Evolutionary conservation across 1,284 basidiomycete genomes (phyloP).

Genomic region (Ustilago bromivora): DNA sequence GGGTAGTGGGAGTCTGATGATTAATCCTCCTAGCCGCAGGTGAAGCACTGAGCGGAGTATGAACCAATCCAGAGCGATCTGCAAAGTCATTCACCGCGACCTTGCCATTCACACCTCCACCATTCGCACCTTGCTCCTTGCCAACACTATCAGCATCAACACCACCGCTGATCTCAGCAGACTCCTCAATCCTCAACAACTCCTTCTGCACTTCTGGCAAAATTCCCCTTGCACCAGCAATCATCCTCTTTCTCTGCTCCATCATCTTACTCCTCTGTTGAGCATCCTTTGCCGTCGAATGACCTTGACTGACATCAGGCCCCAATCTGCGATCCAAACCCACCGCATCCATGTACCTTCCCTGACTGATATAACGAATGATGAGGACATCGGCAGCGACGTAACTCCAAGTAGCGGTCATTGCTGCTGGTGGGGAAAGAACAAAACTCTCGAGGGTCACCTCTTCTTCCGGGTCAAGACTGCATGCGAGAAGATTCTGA

Average conservation of each 20-base stretch:
- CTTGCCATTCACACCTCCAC: slow-evolving; percentile 7
- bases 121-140: slow-evolving; percentile 1
- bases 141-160: background rate
- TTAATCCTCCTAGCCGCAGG: slow-evolving; percentile 31
- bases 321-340: slow-evolving; percentile 56
- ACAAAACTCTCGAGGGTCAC: slow-evolving; percentile 48
- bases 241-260: slow-evolving; percentile 52
- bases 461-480: slow-evolving; percentile 48
- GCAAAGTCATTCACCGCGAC: slow-evolving; percentile 11
- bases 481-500: slow-evolving; percentile 47
- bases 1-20: slow-evolving; percentile 34
- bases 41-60: slow-evolving; percentile 45
- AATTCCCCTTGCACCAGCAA: slow-evolving; percentile 48
- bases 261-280: slow-evolving; percentile 47
- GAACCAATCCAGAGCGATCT: slow-evolving; percentile 15
- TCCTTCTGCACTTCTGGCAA: slow-evolving; percentile 57
- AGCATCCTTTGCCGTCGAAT: slow-evolving; percentile 28
- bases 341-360: slow-evolving; percentile 62
- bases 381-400: slow-evolving; percentile 59
- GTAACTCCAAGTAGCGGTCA: slow-evolving; percentile 50
- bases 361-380: slow-evolving; percentile 57
- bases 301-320: slow-evolving; percentile 48
- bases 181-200: slow-evolving; percentile 51
- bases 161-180: slow-evolving; percentile 38
- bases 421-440: slow-evolving; percentile 41